Evolutionary conservation across 2,329 filamentous ascomycete species (phyloP).

Genomic region (Niveomyces coronatus): DNA sequence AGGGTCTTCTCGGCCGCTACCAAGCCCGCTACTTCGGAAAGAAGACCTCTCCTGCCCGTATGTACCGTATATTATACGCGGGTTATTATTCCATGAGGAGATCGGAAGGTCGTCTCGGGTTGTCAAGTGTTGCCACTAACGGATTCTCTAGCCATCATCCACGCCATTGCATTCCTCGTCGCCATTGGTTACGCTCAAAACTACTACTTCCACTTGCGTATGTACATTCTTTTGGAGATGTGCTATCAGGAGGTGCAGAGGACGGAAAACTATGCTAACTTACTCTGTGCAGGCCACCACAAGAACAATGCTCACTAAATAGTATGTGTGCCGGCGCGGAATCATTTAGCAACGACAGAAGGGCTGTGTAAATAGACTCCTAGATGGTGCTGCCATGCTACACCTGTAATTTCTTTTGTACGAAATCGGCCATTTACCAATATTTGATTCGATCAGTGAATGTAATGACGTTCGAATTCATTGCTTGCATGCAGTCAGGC

Average conservation of each 20-base stretch:
- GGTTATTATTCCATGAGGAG: too few relatives aligned
- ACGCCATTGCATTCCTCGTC: conserved; percentile 70
- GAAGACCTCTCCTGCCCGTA: conserved; percentile 83
- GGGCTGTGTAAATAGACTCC: conserved; percentile 33
- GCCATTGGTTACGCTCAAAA: conserved; percentile 88
- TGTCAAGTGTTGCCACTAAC: conserved; percentile 12
- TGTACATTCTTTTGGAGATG: conserved; percentile 37
- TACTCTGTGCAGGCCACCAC: conserved; percentile 69
- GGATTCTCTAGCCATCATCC: conserved; percentile 64
- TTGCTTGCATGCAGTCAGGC: too few relatives aligned
- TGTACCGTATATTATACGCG: conserved; percentile 28
- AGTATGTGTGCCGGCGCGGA: conserved; percentile 16
- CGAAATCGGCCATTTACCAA: conserved; percentile 16
- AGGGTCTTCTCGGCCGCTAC: conserved; percentile 80
- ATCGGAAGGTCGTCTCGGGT: conserved; percentile 7
- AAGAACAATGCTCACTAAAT: conserved; percentile 98
- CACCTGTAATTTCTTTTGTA: conserved; percentile 27
- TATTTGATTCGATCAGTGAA: conserved; percentile 9
- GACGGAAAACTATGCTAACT: conserved; percentile 7
- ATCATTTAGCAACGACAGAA: conserved; percentile 7
- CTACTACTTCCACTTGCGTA: conserved; percentile 99
- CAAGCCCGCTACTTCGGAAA: conserved; percentile 90
- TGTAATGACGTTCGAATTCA: background rate
- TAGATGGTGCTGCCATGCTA: conserved; percentile 27
- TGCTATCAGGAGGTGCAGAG: background rate